Evolutionary conservation across 2,329 filamentous ascomycete genomes (phyloP), one percentile per base, ranked within the genome.

Genomic region (Lomentospora prolificans): DNA sequence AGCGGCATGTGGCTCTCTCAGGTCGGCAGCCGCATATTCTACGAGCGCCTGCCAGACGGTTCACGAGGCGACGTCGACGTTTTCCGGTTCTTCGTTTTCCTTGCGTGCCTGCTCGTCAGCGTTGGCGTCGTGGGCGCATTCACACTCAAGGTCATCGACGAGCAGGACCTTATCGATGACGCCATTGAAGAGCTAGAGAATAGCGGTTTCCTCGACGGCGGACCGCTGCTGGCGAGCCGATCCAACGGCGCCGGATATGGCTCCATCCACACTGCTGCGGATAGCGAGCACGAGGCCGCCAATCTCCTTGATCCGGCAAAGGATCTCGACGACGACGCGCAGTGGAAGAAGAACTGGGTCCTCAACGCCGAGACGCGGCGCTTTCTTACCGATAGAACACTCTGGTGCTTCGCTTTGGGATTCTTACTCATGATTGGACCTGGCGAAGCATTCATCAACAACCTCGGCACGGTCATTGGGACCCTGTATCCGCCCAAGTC

Each of bases 401-500:
- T 97, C 92, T 99, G 92, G 92, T 88, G 85, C 66, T 86, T 99
- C 61, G 90, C 92, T 0, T 74, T 85, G 1, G 91, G 90, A 19
- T 97, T 99, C 71, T 89, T 97, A 69, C 80, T 97, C 60, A 89
- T 96, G 63, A 89, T 91, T 55, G 94, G 94, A 0, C 92, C 94
- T 0, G 92, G 91, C n/a, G 94, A 99, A 71, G 89, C 92, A 9
- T 99, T 96, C 68, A 90, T 97, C 72, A 99, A 97, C 72, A 99
- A 97, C 64, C 75, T 99, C 8, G 94, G 94, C 33, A 96, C 91
- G 24, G 86, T 99, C 59, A 91, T 97, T 62, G 86, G 88, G 61
- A 95, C 92, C 0, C 76, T 96, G 3, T 89, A 88, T 48, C 80
- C 79, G 12, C 55, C 57, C 19, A 48, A 60, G 64, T 59, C 65